These are phyloP conservation scores for Aspergillus olivimuriae DNA, from an alignment of 495 filamentous ascomycete species.

Conservation along the genomic window DNA sequence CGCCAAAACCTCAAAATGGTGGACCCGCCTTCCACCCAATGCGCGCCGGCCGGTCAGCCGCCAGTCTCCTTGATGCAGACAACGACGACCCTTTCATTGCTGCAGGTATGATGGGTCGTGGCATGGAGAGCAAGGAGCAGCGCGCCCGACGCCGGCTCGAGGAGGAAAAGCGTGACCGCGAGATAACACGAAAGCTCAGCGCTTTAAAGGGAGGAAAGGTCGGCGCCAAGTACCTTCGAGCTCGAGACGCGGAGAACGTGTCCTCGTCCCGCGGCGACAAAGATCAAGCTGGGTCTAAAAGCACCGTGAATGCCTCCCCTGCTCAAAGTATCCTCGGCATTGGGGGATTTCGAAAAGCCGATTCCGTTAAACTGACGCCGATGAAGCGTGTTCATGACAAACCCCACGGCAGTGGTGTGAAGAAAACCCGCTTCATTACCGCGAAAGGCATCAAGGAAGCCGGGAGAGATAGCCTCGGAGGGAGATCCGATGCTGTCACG, in stretches of 20 bases:
- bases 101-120: conserved; percentile 39
- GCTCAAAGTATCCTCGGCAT: conserved; percentile 19
- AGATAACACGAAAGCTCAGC: conserved; percentile 67
- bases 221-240: conserved; percentile 72
- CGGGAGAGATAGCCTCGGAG: conserved; percentile 66
- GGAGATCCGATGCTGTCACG: conserved; percentile 27
- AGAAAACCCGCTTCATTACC: conserved; percentile 80
- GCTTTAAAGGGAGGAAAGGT: conserved; percentile 54
- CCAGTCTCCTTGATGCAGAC: conserved; percentile 63
- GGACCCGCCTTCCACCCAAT: conserved; percentile 20
- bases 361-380: conserved; percentile 60
- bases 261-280: background rate
- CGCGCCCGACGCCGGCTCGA: conserved; percentile 60
- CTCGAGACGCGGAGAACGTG: conserved; percentile 22
- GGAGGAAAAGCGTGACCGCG: conserved; percentile 70
- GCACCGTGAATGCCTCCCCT: background rate
- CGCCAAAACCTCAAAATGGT: conserved; percentile 22
- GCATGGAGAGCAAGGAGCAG: conserved; percentile 55
- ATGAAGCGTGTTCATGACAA: conserved; percentile 48
- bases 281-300: background rate
- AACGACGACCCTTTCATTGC: conserved; percentile 51
- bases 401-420: conserved; percentile 38
- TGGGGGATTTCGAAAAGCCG: conserved; percentile 28
- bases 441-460: conserved; percentile 70
- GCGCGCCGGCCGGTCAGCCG: conserved; percentile 42